These are phyloP conservation scores for Suhomyces ambrosiae DNA, from an alignment of 1,139 yeast species.

Conservation along the genomic window DNA sequence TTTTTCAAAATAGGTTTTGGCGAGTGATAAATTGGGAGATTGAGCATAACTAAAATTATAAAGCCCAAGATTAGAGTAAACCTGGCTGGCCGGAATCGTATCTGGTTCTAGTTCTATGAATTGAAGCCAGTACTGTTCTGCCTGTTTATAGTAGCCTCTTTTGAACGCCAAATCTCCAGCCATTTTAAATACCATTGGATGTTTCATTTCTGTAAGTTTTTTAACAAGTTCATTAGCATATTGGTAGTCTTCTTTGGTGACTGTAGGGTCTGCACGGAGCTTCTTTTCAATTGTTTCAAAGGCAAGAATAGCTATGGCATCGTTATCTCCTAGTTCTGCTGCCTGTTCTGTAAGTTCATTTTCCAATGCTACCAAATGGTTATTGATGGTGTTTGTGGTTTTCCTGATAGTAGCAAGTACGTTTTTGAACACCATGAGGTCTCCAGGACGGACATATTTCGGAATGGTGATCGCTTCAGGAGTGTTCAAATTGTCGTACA, in stretches of 20 bases:
- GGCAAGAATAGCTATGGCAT: conserved; percentile 74
- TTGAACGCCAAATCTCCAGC: conserved; percentile 71
- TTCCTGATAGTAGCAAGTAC: conserved; percentile 64
- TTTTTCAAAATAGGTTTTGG: conserved; percentile 61
- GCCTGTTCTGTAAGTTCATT: conserved; percentile 74
- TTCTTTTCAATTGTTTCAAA: conserved; percentile 54
- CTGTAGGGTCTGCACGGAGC: conserved; percentile 24
- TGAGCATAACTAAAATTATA: conserved; percentile 52
- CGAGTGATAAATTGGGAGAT: conserved; percentile 49
- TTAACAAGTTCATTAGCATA: conserved; percentile 67
- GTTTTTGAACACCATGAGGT: conserved; percentile 68
- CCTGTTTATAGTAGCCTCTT: conserved; percentile 47
- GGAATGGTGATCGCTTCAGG: conserved; percentile 45
- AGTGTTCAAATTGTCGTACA: conserved; percentile 49
- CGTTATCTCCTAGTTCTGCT: conserved; percentile 79
- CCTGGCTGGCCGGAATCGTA: conserved; percentile 70
- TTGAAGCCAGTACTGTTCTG: conserved; percentile 59
- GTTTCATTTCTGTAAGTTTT: conserved; percentile 59
- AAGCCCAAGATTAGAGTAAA: conserved; percentile 68
- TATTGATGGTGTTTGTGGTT: conserved; percentile 60
- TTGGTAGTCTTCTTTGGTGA: conserved; percentile 53
- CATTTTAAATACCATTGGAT: conserved; percentile 71
- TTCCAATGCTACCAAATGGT: conserved; percentile 60
- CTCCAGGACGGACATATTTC: conserved; percentile 49
- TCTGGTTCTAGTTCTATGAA: conserved; percentile 59